These are phyloP conservation scores for Eutrema yunnanense DNA, from an alignment of 345 rosid genomes.

Conservation along the genomic window DNA sequence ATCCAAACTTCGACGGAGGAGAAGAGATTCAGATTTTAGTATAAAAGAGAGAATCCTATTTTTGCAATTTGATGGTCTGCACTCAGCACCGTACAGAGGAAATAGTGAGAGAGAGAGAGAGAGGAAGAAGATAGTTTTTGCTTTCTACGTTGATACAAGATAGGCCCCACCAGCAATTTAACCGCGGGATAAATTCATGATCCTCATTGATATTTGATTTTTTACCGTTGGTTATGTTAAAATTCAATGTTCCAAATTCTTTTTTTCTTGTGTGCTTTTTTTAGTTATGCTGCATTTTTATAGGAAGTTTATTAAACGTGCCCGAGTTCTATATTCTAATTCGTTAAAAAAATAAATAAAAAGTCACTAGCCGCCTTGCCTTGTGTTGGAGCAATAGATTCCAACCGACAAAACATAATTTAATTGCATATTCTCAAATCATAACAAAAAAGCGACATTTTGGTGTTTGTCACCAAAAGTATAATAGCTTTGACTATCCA, in stretches of 20 bases:
- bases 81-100: slow-evolving; percentile 26
- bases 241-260: background rate
- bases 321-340: background rate
- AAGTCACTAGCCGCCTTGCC: background rate
- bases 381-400: background rate
- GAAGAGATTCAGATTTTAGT: slow-evolving; percentile 23
- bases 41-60: slow-evolving; percentile 4
- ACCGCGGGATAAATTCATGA: slow-evolving; percentile 34
- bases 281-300: background rate
- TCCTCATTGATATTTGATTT: background rate
- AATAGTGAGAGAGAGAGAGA: slow-evolving; percentile 28
- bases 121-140: slow-evolving; percentile 22
- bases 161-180: slow-evolving; percentile 27
- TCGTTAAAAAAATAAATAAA: too few relatives aligned
- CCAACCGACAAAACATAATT: slow-evolving; percentile 4
- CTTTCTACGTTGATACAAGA: slow-evolving; percentile 14
- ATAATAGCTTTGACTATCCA: background rate
- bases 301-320: background rate
- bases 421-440: background rate
- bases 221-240: background rate
- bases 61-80: slow-evolving; percentile 17
- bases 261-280: background rate
- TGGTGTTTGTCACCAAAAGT: background rate
- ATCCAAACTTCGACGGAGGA: slow-evolving; percentile 24
- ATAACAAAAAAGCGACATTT: background rate